phyloP scores from a whole-genome alignment of 768 basidiomycete species.

The Hericium erinaceus region DNA sequence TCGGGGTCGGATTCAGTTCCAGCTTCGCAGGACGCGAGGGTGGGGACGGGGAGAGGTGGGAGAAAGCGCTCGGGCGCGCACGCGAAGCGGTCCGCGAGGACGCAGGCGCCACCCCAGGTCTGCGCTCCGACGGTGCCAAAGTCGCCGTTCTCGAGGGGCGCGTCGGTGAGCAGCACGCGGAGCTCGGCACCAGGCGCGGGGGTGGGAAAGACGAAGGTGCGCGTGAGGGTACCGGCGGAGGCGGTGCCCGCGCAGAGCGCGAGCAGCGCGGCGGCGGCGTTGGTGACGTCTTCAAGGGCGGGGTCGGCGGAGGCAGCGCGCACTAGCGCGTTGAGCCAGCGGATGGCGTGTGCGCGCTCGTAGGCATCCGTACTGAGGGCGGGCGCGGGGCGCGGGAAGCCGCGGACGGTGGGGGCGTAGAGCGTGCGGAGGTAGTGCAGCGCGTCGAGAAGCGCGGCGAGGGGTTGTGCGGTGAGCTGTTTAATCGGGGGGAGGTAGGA shows the following conservation, averaged over 20 bases:
- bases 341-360: slow-evolving; percentile 59
- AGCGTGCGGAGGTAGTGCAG: slow-evolving; percentile 42
- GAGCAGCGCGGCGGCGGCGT: slow-evolving; percentile 51
- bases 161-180: slow-evolving; percentile 49
- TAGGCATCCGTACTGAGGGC: slow-evolving; percentile 47
- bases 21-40: neutral
- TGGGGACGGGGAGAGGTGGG: slow-evolving; percentile 12
- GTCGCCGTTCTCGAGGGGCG: slow-evolving; percentile 61
- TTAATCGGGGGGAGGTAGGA: slow-evolving; percentile 23
- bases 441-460: slow-evolving; percentile 30
- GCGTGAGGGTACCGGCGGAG: slow-evolving; percentile 48
- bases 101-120: slow-evolving; percentile 83
- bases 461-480: slow-evolving; percentile 19
- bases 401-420: slow-evolving; percentile 56
- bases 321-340: slow-evolving; percentile 68
- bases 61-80: slow-evolving; percentile 46
- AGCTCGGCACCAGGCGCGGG: slow-evolving; percentile 10
- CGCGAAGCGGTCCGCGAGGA: slow-evolving; percentile 67
- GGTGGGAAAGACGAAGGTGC: slow-evolving; percentile 37
- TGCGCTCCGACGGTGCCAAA: slow-evolving; percentile 72
- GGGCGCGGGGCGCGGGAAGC: slow-evolving; percentile 32
- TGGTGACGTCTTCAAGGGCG: slow-evolving; percentile 31
- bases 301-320: slow-evolving; percentile 7
- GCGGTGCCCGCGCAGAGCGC: slow-evolving; percentile 56
- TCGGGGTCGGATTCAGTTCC: neutral